Evolutionary conservation across 768 basidiomycete species (phyloP).

Genomic region (Rhizopogon vesiculosus): DNA sequence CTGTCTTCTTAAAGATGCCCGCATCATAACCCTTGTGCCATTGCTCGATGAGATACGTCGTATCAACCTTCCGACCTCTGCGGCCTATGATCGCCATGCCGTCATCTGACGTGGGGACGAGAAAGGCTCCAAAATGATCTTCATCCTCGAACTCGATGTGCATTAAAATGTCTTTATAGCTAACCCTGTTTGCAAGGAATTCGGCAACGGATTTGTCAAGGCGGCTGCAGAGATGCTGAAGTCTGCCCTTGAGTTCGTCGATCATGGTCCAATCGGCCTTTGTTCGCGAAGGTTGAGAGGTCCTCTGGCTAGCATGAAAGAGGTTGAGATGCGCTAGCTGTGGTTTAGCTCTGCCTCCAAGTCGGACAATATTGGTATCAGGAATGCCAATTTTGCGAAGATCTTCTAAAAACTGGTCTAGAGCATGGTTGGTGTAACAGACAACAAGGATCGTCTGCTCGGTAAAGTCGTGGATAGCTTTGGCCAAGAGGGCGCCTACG

Average conservation of each 20-base stretch:
- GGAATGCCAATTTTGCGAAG: slow-evolving; percentile 55
- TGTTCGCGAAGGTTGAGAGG: slow-evolving; percentile 10
- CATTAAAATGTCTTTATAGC: slow-evolving; percentile 27
- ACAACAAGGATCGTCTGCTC: slow-evolving; percentile 48
- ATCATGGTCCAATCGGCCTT: slow-evolving; percentile 35
- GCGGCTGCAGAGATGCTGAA: not conserved
- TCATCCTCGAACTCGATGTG: slow-evolving; percentile 46
- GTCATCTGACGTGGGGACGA: slow-evolving; percentile 29
- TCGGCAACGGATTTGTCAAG: slow-evolving; percentile 25
- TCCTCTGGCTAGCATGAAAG: slow-evolving; percentile 26
- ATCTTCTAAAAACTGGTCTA: slow-evolving; percentile 57
- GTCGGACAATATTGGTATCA: slow-evolving; percentile 37
- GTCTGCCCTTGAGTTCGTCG: slow-evolving; percentile 25
- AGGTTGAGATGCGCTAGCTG: slow-evolving; percentile 40
- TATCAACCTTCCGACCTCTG: slow-evolving; percentile 28
- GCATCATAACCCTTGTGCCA: slow-evolving; percentile 39
- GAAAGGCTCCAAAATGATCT: slow-evolving; percentile 36
- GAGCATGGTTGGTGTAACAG: slow-evolving; percentile 64
- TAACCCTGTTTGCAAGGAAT: slow-evolving; percentile 15
- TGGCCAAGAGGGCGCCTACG: slow-evolving; percentile 55
- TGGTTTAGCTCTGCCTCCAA: slow-evolving; percentile 46
- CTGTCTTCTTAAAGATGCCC: slow-evolving; percentile 29
- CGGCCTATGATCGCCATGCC: slow-evolving; percentile 39
- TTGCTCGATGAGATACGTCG: slow-evolving; percentile 35
- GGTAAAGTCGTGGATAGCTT: slow-evolving; percentile 43